Conservation (phyloP, 805 yeast species). For the Candida xyloterini region DNA sequence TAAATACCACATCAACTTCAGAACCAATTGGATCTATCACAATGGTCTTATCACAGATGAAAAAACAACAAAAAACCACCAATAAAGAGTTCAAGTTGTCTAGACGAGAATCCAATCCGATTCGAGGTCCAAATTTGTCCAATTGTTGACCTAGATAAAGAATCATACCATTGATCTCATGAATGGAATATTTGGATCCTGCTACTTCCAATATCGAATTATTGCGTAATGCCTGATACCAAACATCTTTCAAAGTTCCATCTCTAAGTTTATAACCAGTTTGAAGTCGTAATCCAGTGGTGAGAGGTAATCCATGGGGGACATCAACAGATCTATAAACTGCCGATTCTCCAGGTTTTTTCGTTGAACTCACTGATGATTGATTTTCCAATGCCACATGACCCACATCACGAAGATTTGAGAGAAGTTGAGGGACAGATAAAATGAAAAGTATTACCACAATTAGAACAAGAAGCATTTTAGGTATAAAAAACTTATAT, state of each 20-base stretch:
- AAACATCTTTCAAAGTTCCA: constrained; percentile 72
- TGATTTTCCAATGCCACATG: constrained; percentile 60
- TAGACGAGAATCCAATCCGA: constrained; percentile 26
- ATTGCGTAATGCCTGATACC: constrained; percentile 47
- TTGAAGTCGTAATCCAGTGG: constrained; percentile 66
- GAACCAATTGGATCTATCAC: constrained; percentile 12
- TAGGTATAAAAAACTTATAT: neutral
- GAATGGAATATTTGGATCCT: constrained; percentile 27
- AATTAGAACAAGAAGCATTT: constrained; percentile 9
- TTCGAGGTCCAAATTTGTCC: constrained; percentile 25
- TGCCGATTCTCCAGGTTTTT: constrained; percentile 70
- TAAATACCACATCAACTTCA: constrained; percentile 1
- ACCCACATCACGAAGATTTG: constrained; percentile 51
- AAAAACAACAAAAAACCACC: constrained; percentile 29
- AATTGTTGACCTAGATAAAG: constrained; percentile 24
- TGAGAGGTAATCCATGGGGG: constrained; percentile 66
- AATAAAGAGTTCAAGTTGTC: constrained; percentile 20
- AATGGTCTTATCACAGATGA: constrained; percentile 36
- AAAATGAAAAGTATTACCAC: constrained; percentile 4
- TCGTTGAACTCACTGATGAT: constrained; percentile 59
- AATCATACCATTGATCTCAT: constrained; percentile 33
- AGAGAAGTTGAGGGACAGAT: constrained; percentile 23
- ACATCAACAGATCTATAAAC: constrained; percentile 70
- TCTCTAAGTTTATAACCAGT: constrained; percentile 64
- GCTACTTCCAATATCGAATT: constrained; percentile 27